Evolutionary conservation across 2,329 filamentous ascomycete species (phyloP).

Genomic region (Paecilomyces niveus): DNA sequence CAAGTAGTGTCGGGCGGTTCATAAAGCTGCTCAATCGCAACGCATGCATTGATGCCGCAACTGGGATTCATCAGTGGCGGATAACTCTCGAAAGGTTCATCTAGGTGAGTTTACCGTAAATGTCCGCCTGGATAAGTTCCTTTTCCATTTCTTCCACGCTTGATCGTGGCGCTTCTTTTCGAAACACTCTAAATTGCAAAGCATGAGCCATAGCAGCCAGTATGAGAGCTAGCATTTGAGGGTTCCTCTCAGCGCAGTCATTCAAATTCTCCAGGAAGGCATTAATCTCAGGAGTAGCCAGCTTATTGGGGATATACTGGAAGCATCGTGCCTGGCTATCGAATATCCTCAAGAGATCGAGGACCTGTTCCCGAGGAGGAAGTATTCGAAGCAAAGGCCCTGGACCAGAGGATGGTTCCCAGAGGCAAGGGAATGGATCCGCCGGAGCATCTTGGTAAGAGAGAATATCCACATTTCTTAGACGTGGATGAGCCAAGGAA

Average conservation of each 20-base stretch:
- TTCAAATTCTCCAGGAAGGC: neutral
- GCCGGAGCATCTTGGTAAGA: slow-evolving; percentile 3
- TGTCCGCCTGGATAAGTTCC: neutral
- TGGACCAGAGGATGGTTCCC: neutral
- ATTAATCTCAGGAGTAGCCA: neutral
- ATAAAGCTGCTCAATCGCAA: slow-evolving; percentile 3
- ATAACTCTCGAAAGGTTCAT: neutral
- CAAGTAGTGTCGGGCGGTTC: slow-evolving; percentile 2
- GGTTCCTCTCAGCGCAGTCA: slow-evolving; percentile 1
- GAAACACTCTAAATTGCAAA: neutral
- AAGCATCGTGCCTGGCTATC: slow-evolving; percentile 1
- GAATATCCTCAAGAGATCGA: neutral
- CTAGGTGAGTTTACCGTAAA: neutral
- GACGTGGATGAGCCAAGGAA: neutral
- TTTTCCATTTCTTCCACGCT: neutral
- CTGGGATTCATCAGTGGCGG: neutral
- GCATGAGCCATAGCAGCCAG: slow-evolving; percentile 1
- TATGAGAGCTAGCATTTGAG: slow-evolving; percentile 3
- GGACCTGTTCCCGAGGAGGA: neutral
- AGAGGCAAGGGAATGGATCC: slow-evolving; percentile 2
- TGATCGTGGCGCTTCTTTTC: neutral
- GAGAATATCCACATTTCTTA: neutral
- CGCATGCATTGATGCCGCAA: slow-evolving; percentile 3
- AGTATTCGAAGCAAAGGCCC: neutral
- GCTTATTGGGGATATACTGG: neutral